A percentile compares a stretch with the other conserved stretches of the same genome.
Conservation (phyloP, 78 protist genomes). For the Dictyostelium intermedium region DNA sequence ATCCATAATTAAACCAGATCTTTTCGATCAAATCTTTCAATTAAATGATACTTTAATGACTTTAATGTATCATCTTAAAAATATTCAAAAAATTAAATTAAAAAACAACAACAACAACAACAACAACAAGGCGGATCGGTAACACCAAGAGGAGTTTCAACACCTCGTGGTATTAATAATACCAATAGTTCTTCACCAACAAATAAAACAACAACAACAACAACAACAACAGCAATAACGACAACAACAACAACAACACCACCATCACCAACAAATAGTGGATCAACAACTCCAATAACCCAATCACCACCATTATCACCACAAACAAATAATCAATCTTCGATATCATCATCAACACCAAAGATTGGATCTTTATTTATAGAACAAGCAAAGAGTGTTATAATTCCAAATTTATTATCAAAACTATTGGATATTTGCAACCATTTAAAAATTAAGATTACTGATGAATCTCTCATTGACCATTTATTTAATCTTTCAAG, state of each 20-base stretch:
- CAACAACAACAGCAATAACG: background rate
- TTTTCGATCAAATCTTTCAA: constrained; percentile 41
- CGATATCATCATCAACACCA: background rate
- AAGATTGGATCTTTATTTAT: constrained; percentile 19
- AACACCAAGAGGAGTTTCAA: background rate
- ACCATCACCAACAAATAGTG: background rate
- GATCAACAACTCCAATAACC: background rate
- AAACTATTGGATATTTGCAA: constrained; percentile 8
- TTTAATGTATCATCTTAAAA: constrained; percentile 44
- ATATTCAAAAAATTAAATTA: constrained; percentile 32
- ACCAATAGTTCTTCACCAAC: background rate
- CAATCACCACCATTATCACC: constrained; percentile 22
- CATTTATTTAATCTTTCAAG: background rate
- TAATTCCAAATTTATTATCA: constrained; percentile 6
- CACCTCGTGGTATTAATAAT: background rate
- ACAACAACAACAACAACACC: background rate
- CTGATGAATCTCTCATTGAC: constrained; percentile 2
- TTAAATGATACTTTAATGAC: constrained; percentile 1
- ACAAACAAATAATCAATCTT: background rate
- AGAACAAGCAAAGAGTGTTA: constrained; percentile 42
- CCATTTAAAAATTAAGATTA: background rate
- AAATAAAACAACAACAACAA: background rate
- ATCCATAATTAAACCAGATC: background rate
- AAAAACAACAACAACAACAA: constrained; percentile 20
- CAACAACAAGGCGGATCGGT: background rate